Evolutionary conservation across 495 filamentous ascomycete species (phyloP), one percentile per base, ranked within the genome.

Genomic region (Gamarada debralockiae): DNA sequence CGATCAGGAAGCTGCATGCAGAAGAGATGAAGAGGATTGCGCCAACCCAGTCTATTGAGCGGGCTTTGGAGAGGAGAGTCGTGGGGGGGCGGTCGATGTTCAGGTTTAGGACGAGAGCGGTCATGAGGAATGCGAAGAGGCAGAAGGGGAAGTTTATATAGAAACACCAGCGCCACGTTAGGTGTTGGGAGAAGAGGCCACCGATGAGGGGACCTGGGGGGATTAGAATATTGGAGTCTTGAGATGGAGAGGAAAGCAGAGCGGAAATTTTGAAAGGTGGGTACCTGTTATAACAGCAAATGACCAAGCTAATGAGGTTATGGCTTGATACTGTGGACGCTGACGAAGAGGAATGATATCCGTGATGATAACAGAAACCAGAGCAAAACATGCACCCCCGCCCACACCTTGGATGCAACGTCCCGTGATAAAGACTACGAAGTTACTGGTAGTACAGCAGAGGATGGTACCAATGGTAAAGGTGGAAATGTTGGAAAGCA

Each of bases 251-350:
- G 84, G 69, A 52, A 89, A 85, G n/a, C n/a, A n/a, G n/a, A n/a
- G n/a, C n/a, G n/a, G n/a, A 1, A 73, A 81, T 17, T 84, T 84
- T 31, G 81, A 86, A 9, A 89, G 64, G 21, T 89, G 67, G 3
- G 86, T 86, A 0, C 86, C 85, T 1, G 70, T 67, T 0, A 86
- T 82, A 0, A 78, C 80, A 0, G 84, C 86, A 22, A 89, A 40
- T 36, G 78, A 73, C 80, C 78, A 82, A 70, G 79, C 80, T 4
- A 62, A 73, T 38, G 66, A 21, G 14, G 50, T 50, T 21, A 54
- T 7, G 22, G 51, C 41, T 8, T 44, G 39, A 64, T 66, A 71
- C 58, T 65, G 64, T 0, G 72, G 74, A 21, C 78, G 69, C 41
- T 69, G 55, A 2, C 70, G 53, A 6, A 82, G 62, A 15, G 78